These are phyloP conservation scores for Euphorbia lathyris DNA, from an alignment of 345 rosid genomes.

Conservation along the genomic window DNA sequence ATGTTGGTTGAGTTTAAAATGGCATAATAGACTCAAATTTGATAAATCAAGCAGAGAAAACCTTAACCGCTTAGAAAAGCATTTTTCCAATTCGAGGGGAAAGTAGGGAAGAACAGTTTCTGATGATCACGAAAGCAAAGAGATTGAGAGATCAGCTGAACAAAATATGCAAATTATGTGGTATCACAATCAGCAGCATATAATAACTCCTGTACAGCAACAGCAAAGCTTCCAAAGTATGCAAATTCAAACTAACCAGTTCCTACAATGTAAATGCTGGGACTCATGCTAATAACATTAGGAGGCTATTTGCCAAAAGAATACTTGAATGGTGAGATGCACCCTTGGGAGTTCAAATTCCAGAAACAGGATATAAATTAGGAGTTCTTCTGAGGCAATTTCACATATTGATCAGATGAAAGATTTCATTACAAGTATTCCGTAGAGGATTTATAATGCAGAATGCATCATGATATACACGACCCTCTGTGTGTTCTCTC, in stretches of 20 bases:
- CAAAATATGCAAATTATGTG: not conserved
- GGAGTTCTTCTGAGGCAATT: not conserved
- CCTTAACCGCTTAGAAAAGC: no score
- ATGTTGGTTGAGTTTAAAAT: no score
- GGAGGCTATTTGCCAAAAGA: not conserved
- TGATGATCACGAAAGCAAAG: not conserved
- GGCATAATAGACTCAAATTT: no score
- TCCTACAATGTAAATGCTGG: not conserved
- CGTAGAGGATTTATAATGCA: not conserved
- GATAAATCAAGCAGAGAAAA: no score
- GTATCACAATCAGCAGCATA: not conserved
- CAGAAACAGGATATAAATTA: no score
- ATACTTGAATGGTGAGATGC: not conserved
- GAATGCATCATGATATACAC: slow-evolving; percentile 7
- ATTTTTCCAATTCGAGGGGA: no score
- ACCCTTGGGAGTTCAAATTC: not conserved
- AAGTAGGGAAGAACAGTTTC: not conserved
- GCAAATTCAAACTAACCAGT: not conserved
- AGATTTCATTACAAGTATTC: not conserved
- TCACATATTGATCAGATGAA: not conserved
- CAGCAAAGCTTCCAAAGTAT: not conserved
- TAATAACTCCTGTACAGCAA: not conserved
- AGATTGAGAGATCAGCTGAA: not conserved
- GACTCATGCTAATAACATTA: not conserved
- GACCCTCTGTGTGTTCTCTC: slow-evolving; percentile 4